Percentiles rank a stretch among this genome's conserved stretches.
These are phyloP conservation scores for Cyphellophora attinorum DNA, from an alignment of 2,329 filamentous ascomycete genomes.

Conservation along the genomic window DNA sequence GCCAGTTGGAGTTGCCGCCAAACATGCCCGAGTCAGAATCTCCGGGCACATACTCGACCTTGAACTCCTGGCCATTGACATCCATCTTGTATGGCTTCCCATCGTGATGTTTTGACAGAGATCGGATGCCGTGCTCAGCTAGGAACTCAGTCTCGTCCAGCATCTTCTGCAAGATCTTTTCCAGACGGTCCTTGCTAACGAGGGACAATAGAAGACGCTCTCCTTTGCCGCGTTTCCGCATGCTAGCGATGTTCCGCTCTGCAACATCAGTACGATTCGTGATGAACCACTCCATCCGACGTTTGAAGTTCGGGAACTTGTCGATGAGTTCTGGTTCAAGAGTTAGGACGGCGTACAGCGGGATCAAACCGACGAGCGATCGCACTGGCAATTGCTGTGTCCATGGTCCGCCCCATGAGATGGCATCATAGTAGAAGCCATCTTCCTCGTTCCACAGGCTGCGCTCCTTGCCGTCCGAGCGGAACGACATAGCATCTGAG, in stretches of 20 bases:
- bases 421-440: constrained; percentile 95
- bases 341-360: constrained; percentile 83
- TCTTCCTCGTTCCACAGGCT: constrained; percentile 95
- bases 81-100: constrained; percentile 90
- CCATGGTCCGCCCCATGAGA: constrained; percentile 90
- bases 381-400: constrained; percentile 85
- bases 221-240: constrained; percentile 81
- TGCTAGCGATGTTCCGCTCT: constrained; percentile 89
- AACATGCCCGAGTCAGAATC: constrained; percentile 94
- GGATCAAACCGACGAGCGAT: constrained; percentile 87
- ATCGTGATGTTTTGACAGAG: constrained; percentile 83
- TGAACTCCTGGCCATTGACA: constrained; percentile 82
- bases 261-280: constrained; percentile 77
- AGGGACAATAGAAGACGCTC: constrained; percentile 79
- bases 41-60: constrained; percentile 83
- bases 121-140: constrained; percentile 80
- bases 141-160: constrained; percentile 90
- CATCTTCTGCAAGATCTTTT: constrained; percentile 84
- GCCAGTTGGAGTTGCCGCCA: constrained; percentile 96
- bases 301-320: constrained; percentile 85
- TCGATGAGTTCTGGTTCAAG: constrained; percentile 90
- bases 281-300: constrained; percentile 87
- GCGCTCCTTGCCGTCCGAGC: constrained; percentile 60
- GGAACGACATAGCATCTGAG: constrained; percentile 92
- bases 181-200: constrained; percentile 84